Base-by-base conservation (phyloP, 805 yeast species). In the Priceomyces castillae region DNA sequence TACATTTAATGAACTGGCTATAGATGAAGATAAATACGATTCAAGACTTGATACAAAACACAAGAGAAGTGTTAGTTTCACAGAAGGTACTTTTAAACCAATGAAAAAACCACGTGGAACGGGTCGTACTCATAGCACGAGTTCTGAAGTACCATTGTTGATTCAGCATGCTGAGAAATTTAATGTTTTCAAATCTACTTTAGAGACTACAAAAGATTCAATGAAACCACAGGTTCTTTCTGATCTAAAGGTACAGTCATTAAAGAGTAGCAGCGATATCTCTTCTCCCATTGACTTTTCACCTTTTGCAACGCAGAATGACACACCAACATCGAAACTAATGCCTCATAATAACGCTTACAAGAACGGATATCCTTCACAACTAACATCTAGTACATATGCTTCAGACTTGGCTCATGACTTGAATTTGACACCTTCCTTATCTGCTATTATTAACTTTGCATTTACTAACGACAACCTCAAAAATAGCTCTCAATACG, bases 371-470 rank as follows among this genome's bases (percentile, higher is more conserved):
- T n/a, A n/a, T n/a, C n/a, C n/a, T n/a, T n/a, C n/a, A n/a, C n/a
- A 22, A 22, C 9, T 22, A 22, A 22, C 25, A 22, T 9, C 25
- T 7, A 22, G 9, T 22, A 7, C 9, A 22, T 22, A 22, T 22
- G 9, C 33, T 12, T 20, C n/a, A 5, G 40, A 25, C 3, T 26
- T 37, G 15, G 34, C 26, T 15, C 33, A 46, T 6, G 61, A 64
- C 26, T 39, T 62, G 33, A 58, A 61, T 36, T 47, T 67, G 18
- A 64, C 71, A 11, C 73, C 73, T 1, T 61, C 69, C 2, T 52
- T 68, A n/a, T 58, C 71, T 3, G 73, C 72, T 1, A 50, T 68
- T 17, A 62, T 68, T 25, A 65, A 59, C 43, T 58, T 58, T 43
- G 71, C 69, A 4, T 62, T 64, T 43, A 56, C 57, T 6, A 52